These are phyloP conservation scores for Pseudopyricularia javanii DNA, from an alignment of 2,329 filamentous ascomycete genomes.

Conservation along the genomic window DNA sequence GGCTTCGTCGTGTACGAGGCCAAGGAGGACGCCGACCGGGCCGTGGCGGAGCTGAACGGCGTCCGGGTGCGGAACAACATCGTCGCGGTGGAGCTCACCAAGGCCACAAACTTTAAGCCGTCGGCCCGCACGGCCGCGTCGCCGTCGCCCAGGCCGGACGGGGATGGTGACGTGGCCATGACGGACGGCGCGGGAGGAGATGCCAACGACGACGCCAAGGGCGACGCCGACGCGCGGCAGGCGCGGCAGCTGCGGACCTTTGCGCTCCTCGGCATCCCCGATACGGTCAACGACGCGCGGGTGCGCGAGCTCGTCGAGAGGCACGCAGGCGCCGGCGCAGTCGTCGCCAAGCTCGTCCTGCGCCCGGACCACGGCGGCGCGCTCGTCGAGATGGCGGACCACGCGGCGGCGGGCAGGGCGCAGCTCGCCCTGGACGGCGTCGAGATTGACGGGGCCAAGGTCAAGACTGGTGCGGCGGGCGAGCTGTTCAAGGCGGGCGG, in stretches of 20 bases:
- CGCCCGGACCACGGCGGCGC: conserved; percentile 76
- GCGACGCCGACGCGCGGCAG: no score
- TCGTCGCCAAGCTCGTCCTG: conserved; percentile 62
- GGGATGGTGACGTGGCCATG: conserved; percentile 27
- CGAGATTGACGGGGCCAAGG: conserved; percentile 38
- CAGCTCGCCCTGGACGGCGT: conserved; percentile 44
- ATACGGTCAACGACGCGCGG: conserved; percentile 83
- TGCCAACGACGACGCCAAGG: not conserved
- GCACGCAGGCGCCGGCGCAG: conserved; percentile 18
- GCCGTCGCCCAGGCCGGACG: conserved; percentile 15
- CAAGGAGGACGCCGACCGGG: conserved; percentile 54
- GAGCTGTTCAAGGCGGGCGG: conserved; percentile 41
- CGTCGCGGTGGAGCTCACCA: conserved; percentile 52
- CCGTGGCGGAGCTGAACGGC: conserved; percentile 57
- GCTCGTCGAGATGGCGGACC: conserved; percentile 67
- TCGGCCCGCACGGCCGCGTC: conserved; percentile 27
- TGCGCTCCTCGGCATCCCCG: conserved; percentile 73
- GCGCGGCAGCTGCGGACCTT: conserved; percentile 38
- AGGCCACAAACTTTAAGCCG: conserved; percentile 42
- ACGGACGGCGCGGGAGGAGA: conserved; percentile 12
- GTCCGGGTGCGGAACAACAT: conserved; percentile 56
- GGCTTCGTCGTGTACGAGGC: conserved; percentile 69
- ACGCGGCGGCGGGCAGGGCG: conserved; percentile 60
- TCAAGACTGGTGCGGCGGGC: conserved; percentile 40
- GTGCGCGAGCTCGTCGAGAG: conserved; percentile 61